Base-by-base conservation (phyloP, 768 basidiomycete genomes). In the Termitomyces heimii region DNA sequence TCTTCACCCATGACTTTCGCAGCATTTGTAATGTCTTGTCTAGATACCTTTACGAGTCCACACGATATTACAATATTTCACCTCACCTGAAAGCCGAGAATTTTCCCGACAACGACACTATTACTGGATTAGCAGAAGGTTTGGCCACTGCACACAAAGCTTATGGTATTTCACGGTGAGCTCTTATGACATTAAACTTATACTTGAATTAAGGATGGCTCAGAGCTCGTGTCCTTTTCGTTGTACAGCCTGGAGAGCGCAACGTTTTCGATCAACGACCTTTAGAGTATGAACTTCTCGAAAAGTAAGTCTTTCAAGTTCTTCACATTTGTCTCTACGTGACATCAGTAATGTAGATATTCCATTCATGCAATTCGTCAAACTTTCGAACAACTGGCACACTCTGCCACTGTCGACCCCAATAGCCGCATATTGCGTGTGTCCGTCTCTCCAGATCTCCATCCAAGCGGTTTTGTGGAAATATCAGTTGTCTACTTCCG, bases 181-280 rank as follows among this genome's bases (percentile, higher is more conserved):
- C 66, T 26, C 54, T n/a, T 28, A 37, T 1, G 13, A 32, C 48
- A 8, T 24, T 2, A 3, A 13, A 13, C 1, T 32, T 26, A 28
- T 7, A 31, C 28, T 0, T 18, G n/a, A 5, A n/a, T 46, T 54
- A 18, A 59, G 26, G 32, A 20, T 52, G 29, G 13, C 20, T 31
- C 53, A 82, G 79, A 52, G 67, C 79, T 28, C 72, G 69, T 58
- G 82, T 98, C 28, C 76, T 98, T 13, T 92, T 98, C 65, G 92
- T 98, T n/a, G 84, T 92, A 0, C 94, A 95, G 65, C 79, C 84
- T 4, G 81, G 83, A 42, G 96, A 98, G 68, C 80, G 95, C 37
- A 99, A 99, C 70, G 82, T 96, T 5, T 98, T 98, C 67, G 96
- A 98, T 69, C 96, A 99, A 69, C 79, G 88, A 14, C 83, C 81